Percentiles rank a stretch among this genome's conserved stretches.
Evolutionary conservation across 176 grass and related monocot species (phyloP).

Genomic region (Otatea glauca): DNA sequence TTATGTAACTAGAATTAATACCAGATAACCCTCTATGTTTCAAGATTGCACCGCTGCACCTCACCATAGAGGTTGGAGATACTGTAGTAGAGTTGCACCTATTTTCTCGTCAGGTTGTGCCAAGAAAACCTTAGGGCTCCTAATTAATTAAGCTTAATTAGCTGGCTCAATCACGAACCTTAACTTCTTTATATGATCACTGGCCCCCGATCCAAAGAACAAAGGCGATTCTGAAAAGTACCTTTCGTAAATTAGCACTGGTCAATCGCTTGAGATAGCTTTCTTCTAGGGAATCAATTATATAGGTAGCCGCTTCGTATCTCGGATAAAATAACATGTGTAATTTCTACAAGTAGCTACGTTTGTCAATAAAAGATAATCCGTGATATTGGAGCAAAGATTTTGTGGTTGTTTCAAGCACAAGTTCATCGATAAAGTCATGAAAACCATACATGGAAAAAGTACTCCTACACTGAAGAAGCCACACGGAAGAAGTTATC

Average conservation of each 20-base stretch:
- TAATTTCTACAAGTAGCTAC: neutral
- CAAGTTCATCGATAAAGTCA: conserved; percentile 43
- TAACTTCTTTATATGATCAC: neutral
- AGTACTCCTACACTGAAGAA: neutral
- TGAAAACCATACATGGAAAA: neutral
- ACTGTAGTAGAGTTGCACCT: neutral
- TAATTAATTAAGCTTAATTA: neutral
- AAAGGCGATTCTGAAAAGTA: neutral
- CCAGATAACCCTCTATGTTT: neutral
- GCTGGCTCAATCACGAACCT: neutral
- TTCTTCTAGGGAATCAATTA: neutral
- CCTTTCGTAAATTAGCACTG: neutral
- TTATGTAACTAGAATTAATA: neutral
- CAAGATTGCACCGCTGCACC: neutral
- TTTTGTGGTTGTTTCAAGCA: conserved; percentile 40
- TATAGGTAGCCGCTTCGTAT: neutral
- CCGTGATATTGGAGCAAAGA: conserved; percentile 23
- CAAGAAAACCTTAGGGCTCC: neutral
- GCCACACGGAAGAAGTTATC: conserved; percentile 34
- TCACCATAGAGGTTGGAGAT: neutral
- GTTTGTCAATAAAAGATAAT: conserved; percentile 45
- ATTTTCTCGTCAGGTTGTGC: neutral
- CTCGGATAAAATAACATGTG: neutral
- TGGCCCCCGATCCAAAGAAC: neutral
- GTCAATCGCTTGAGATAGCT: neutral